Evolutionary conservation across 495 filamentous ascomycete species (phyloP), one percentile per base, ranked within the genome.

Genomic region (Xylaria sp.): DNA sequence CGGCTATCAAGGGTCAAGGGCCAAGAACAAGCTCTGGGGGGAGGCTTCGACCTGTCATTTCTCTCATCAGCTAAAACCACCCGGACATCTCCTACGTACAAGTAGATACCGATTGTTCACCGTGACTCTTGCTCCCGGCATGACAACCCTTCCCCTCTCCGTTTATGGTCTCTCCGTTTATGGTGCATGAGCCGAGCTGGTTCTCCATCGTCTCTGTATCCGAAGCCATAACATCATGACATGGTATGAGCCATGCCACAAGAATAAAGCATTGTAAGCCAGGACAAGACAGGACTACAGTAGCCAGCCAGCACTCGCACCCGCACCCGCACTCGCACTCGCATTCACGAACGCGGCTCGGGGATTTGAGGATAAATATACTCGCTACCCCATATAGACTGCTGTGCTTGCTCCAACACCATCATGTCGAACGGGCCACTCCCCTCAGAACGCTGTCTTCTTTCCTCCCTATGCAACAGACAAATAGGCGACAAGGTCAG

Each of bases 401-500:
- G 8, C 4, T 46, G 61, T 40, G 61, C 29, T 63, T 43, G 8
- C 63, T 59, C 50, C 50, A 58, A 57, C 50, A 3, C 40, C 37
- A 75, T 43, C 66, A 90, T 90, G 86, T 82, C 80, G 62, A 86
- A 82, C 70, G 84, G 86, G 5, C 91, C 92, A 26, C 81, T 87
- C 43, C 88, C 93, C 24, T 92, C 91, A 12, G 85, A 80, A 50
- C 86, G 93, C 46, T 88, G 88, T 68, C 89, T 94, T 68, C 86
- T 97, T 53, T 88, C 88, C 21, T 82, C 88, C 41, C 83, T 97
- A 7, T 81, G 83, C 19, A 79, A 75, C 35, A 82, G 84, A 44
- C 80, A 85, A 29, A 74, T 84, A 19, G 90, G 92, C 44, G 83
- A 88, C 17, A 98, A 98, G 81, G 89, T 98, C 70, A 90, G 95